phyloP scores from a whole-genome alignment of 306 rosid species.

The Cyclanthera cordifolia region DNA sequence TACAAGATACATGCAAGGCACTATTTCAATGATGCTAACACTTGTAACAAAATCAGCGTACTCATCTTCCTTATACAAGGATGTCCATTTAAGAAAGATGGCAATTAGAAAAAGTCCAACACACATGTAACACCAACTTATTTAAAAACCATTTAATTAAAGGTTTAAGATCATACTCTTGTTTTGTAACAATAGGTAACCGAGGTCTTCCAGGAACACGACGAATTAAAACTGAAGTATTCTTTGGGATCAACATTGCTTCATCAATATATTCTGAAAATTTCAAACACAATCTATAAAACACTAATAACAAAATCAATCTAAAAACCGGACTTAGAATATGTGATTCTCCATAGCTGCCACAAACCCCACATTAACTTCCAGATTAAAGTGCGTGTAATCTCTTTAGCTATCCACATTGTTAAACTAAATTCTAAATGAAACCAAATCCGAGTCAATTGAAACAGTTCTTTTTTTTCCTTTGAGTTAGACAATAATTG shows the following conservation, averaged over 20 bases:
- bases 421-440: not conserved
- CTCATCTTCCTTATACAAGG: not conserved
- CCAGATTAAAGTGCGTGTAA: not conserved
- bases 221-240: slow-evolving; percentile 94
- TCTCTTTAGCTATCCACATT: not conserved
- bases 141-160: slow-evolving; percentile 20
- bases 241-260: slow-evolving; percentile 97
- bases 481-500: too few species aligned
- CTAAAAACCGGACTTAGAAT: slow-evolving; percentile 19
- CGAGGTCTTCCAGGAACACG: slow-evolving; percentile 99
- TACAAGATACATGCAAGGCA: not conserved
- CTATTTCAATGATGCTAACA: slow-evolving; percentile 12
- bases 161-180: slow-evolving; percentile 69
- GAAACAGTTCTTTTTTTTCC: slow-evolving; percentile 2
- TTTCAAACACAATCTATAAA: slow-evolving; percentile 62
- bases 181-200: slow-evolving; percentile 80
- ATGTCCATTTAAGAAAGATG: not conserved
- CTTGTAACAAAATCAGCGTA: not conserved
- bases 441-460: not conserved
- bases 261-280: slow-evolving; percentile 98
- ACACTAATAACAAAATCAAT: slow-evolving; percentile 28
- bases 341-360: slow-evolving; percentile 11
- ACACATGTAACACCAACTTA: not conserved
- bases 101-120: not conserved
- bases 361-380: not conserved